Percentiles rank a stretch among this genome's conserved stretches.
Evolutionary conservation across 208 protist species (phyloP).

Genomic region (Trypanosoma lewisi): DNA sequence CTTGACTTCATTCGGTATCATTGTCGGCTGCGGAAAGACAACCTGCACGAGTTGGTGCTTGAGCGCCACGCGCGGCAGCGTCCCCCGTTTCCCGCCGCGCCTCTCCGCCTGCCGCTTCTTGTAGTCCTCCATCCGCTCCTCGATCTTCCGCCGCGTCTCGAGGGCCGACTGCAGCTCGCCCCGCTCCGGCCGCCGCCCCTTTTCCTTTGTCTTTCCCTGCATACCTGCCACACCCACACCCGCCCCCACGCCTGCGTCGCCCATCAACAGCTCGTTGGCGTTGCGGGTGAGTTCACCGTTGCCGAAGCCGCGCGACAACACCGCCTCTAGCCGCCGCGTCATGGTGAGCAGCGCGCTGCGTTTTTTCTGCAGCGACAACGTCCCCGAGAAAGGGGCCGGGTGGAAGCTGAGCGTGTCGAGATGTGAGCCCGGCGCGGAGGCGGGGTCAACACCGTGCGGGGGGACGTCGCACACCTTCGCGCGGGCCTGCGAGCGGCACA

Average conservation of each 20-base stretch:
- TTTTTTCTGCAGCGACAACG: not conserved
- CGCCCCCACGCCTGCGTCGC: not conserved
- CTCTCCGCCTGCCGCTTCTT: not conserved
- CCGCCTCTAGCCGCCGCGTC: conserved; percentile 13
- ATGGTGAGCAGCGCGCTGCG: conserved; percentile 1
- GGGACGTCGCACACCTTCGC: not conserved
- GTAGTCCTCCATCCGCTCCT: conserved; percentile 26
- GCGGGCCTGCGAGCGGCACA: not conserved
- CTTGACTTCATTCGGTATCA: not conserved
- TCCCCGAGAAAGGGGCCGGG: not conserved
- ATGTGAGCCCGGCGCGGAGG: not conserved
- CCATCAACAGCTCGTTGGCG: not conserved
- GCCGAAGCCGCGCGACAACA: not conserved
- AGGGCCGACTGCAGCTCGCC: conserved; percentile 8
- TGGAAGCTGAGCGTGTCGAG: not conserved
- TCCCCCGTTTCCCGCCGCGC: not conserved
- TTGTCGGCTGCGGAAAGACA: conserved; percentile 33
- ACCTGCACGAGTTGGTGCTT: conserved; percentile 52
- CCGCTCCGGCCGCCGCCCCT: not conserved
- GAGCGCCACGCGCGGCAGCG: conserved; percentile 32
- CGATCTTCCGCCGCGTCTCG: conserved; percentile 10
- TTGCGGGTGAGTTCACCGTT: conserved; percentile 4
- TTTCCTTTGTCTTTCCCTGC: not conserved
- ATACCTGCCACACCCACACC: no score
- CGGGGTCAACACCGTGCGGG: not conserved